Evolutionary conservation across 129 eudicot genomes (phyloP).

Genomic region (Escallonia herrerae): DNA sequence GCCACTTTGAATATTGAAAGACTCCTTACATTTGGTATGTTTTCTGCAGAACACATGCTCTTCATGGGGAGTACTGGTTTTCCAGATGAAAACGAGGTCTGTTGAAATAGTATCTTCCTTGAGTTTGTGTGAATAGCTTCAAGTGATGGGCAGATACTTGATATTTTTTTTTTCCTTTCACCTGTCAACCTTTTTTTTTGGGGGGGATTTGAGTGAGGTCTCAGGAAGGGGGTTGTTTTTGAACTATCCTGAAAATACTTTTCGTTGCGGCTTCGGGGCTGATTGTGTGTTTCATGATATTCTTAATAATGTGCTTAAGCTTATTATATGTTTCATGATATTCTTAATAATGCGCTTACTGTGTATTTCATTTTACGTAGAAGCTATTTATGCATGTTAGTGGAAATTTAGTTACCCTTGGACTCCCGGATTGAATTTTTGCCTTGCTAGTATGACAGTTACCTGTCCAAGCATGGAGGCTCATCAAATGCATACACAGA

Average conservation of each 20-base stretch:
- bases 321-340: not conserved
- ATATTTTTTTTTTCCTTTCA: not conserved
- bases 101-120: slow-evolving; percentile 15
- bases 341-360: not conserved
- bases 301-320: not conserved
- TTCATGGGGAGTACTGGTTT: slow-evolving; percentile 96
- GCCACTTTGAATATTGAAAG: slow-evolving; percentile 1
- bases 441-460: slow-evolving; percentile 90
- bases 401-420: slow-evolving; percentile 1
- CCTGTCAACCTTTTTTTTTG: too few relatives aligned
- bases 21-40: slow-evolving; percentile 5
- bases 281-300: not conserved
- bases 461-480: slow-evolving; percentile 98
- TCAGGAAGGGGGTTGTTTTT: not conserved
- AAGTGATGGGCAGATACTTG: not conserved
- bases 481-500: slow-evolving; percentile 97
- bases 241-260: not conserved
- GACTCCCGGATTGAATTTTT: slow-evolving; percentile 31
- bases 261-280: not conserved
- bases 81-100: slow-evolving; percentile 98
- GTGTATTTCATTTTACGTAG: too few relatives aligned
- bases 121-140: not conserved
- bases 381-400: too few relatives aligned
- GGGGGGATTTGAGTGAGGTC: not conserved
- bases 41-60: slow-evolving; percentile 94